Base-by-base conservation (phyloP, 371 early-diverging fungal genomes). In the Mucor plumbeus region DNA sequence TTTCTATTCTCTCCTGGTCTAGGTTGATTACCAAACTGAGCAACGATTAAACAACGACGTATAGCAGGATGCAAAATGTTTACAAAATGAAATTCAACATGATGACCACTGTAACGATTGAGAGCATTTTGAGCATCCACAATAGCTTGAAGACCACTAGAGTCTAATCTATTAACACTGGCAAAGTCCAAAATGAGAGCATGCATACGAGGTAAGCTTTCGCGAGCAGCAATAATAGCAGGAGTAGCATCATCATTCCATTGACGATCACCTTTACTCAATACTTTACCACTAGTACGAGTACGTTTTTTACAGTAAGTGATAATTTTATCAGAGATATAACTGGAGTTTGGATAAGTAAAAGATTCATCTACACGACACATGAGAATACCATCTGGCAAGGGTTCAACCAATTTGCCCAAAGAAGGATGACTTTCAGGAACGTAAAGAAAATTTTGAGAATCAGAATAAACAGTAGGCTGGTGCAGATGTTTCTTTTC, bases 171-270 rank as follows among this genome's bases (percentile, higher is more conserved):
- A 61, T 87, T 88, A 26, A 90, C 92, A 39, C 82, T 76, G 0
- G 85, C 70, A 62, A 90, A 87, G 67, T 90, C 92, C 68, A 92
- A 78, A 26, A 92, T 83, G 14, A 90, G 64, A 21, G 89, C 89
- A 44, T 82, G 76, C 19, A 92, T 71, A 15, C 67, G 64, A 41
- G 89, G 88, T 34, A 75, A 53, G 21, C 68, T 54, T 26, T 57
- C 71, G 41, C 72, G 70, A 14, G 61, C 71, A 14, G 68, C 68
- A 26, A 73, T 64, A 8, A 65, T 47, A 9, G 58, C 69, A 14
- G 76, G 69, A 8, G 60, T 63, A 21, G 73, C 60, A 41, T 71
- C 71, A 63, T 85, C 86, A 50, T 83, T 85, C 86, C 84, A 85
- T 34, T 77, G 65, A 8, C 84, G 71, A 34, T 83, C 81, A 21